phyloP scores from a whole-genome alignment of 352 stramenopile genomes.

The Phytophthora kernoviae region DNA sequence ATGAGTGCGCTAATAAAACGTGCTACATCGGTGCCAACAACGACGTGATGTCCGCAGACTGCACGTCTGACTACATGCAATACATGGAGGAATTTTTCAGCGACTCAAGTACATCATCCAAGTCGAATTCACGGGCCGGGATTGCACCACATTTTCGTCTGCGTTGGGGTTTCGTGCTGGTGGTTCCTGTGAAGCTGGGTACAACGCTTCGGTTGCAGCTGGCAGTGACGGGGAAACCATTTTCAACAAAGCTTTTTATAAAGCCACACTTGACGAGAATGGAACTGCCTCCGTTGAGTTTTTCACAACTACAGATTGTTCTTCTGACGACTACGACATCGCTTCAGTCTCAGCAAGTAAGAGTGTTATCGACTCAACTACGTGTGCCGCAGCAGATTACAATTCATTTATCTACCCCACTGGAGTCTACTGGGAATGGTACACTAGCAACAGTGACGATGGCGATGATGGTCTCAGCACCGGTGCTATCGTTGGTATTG shows the following conservation, averaged over 20 bases:
- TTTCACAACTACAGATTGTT: not conserved
- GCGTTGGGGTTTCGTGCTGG: slow-evolving; percentile 11
- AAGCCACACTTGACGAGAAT: not conserved
- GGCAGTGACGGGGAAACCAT: not conserved
- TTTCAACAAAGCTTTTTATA: not conserved
- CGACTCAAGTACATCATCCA: slow-evolving; percentile 14
- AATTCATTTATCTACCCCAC: not conserved
- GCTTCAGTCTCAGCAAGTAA: not conserved
- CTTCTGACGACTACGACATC: not conserved
- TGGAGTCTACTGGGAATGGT: slow-evolving; percentile 7
- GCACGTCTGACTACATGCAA: slow-evolving; percentile 4
- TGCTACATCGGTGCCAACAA: not conserved
- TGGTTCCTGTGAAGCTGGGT: slow-evolving; percentile 4
- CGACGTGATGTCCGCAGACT: not conserved
- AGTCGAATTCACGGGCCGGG: slow-evolving; percentile 5
- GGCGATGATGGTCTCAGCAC: slow-evolving; percentile 2
- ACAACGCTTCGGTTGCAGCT: not conserved
- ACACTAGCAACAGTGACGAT: slow-evolving; percentile 8
- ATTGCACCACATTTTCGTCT: slow-evolving; percentile 10
- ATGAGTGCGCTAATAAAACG: not conserved
- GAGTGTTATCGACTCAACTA: not conserved
- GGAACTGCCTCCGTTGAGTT: slow-evolving; percentile 1
- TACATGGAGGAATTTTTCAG: slow-evolving; percentile 13
- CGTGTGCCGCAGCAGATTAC: not conserved
- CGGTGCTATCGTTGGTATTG: slow-evolving; percentile 8